A percentile compares a stretch with the other conserved stretches of the same genome.
These are phyloP conservation scores for Dendrobium huoshanense DNA, from an alignment of 106 monocot species.

Conservation along the genomic window DNA sequence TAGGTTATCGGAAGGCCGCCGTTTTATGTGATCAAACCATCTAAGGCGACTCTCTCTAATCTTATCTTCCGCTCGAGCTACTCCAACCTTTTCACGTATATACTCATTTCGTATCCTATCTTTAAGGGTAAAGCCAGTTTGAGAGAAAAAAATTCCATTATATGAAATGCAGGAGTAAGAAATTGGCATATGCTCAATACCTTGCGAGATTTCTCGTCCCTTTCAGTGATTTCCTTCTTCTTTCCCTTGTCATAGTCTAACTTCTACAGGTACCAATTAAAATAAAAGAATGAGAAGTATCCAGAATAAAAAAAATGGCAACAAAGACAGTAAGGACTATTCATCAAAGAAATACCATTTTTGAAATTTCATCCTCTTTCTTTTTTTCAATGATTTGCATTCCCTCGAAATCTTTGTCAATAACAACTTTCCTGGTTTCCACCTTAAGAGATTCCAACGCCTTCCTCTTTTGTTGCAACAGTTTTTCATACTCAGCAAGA, in stretches of 20 bases:
- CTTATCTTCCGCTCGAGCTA: too few relatives aligned
- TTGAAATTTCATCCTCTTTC: conserved; percentile 24
- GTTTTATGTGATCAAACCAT: too few relatives aligned
- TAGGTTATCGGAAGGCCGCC: too few relatives aligned
- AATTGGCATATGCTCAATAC: conserved; percentile 5
- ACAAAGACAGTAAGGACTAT: not conserved
- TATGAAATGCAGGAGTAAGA: not conserved
- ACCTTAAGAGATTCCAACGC: conserved; percentile 18
- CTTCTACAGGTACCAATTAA: conserved; percentile 14
- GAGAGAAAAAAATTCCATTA: not conserved
- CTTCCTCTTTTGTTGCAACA: conserved; percentile 40
- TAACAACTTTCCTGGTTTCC: conserved; percentile 22
- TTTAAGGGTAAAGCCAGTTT: too few relatives aligned
- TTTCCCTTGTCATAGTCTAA: conserved; percentile 33
- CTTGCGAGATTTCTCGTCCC: conserved; percentile 29
- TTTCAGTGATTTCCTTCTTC: conserved; percentile 24
- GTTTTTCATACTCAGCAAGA: conserved; percentile 46
- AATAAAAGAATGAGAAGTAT: not conserved
- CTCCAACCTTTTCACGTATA: too few relatives aligned
- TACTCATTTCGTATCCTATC: too few relatives aligned
- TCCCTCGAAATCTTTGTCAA: conserved; percentile 35
- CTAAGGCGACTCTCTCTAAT: too few relatives aligned
- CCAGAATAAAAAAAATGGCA: not conserved
- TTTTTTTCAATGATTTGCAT: conserved; percentile 39
- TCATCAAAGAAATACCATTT: conserved; percentile 25